Conservation (phyloP, 441 rosid species). For the Iberis amara region DNA sequence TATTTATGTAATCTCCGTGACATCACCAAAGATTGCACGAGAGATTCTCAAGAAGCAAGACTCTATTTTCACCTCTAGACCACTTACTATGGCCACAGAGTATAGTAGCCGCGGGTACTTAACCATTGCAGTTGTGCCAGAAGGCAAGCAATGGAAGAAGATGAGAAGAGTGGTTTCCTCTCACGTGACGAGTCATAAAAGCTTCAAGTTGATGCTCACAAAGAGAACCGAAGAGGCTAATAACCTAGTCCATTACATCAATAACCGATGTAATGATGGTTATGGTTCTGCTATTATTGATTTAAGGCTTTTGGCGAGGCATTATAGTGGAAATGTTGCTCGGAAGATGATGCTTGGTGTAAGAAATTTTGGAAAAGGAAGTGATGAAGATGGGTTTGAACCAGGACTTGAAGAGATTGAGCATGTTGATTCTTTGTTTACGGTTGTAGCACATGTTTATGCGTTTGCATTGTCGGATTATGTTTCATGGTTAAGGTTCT, state of each 20-base stretch:
- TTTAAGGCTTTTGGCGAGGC: constrained; percentile 33
- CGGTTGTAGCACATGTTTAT: constrained; percentile 27
- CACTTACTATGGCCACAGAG: constrained; percentile 28
- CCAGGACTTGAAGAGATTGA: constrained; percentile 47
- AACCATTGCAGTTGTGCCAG: constrained; percentile 31
- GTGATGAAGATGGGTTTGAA: constrained; percentile 39
- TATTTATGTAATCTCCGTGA: constrained; percentile 37
- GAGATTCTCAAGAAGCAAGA: constrained; percentile 44
- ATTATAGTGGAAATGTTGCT: constrained; percentile 41
- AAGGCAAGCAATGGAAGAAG: constrained; percentile 48
- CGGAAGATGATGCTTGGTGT: constrained; percentile 40
- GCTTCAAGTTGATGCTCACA: constrained; percentile 24
- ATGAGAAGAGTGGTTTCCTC: constrained; percentile 44
- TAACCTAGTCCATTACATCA: constrained; percentile 37
- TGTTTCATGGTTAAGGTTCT: constrained; percentile 39
- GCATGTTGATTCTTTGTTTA: constrained; percentile 43
- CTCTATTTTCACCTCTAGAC: constrained; percentile 37
- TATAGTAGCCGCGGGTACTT: constrained; percentile 32
- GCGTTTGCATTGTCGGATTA: constrained; percentile 54
- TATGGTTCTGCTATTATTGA: constrained; percentile 21
- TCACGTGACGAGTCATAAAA: constrained; percentile 31
- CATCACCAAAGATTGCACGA: constrained; percentile 35
- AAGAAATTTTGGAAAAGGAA: constrained; percentile 41
- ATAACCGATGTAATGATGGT: constrained; percentile 28
- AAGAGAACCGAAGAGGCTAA: constrained; percentile 47